Evolutionary conservation across 139 green algal genomes (phyloP), one percentile per base, ranked within the genome.

Genomic region (Trebouxia sp.): DNA sequence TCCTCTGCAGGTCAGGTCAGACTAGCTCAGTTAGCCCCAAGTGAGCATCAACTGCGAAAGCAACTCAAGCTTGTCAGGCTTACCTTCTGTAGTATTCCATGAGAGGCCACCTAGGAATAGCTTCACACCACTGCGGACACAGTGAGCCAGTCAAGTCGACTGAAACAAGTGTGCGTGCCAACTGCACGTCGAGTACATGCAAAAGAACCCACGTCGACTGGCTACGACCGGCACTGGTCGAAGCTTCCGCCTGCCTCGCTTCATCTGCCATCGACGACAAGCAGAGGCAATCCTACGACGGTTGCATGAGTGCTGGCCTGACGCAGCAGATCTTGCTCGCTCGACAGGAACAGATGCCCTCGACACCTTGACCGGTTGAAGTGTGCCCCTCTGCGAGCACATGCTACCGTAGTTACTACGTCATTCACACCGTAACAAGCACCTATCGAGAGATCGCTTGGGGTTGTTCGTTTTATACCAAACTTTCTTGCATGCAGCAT

Each of bases 11-110:
- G 48, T 15, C 14, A 65, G 45, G 28, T 26, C 72, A 17, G 43
- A 51, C 5, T 17, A 43, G 45, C 24, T 75, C 76, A 82, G 75
- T 45, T 11, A 76, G 42, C 38, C 24, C 55, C 56, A 76, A 37
- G 24, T 32, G 11, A 37, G 35, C 50, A 70, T 70, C 47, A 50
- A 56, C 35, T 43, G n/a, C 48, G 17, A 50, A 15, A 28, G 48
- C 58, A 65, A 62, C 20, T 50, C 39, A 28, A 20, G 38, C 26
- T 65, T 30, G 39, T 1, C 41, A 45, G 47, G 26, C 83, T 48
- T 56, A 94, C 91, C 90, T 88, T 95, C 90, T 2, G 82, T 90
- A 2, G 87, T 94, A 26, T 91, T 83, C 91, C 91, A 95, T 26
- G 77, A 86, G 37, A 95, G 55, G 9, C 91, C 91, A 35, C 91